These are phyloP conservation scores for Parasarocladium wereldwijsianum DNA, from an alignment of 2,329 filamentous ascomycete genomes.

Conservation along the genomic window DNA sequence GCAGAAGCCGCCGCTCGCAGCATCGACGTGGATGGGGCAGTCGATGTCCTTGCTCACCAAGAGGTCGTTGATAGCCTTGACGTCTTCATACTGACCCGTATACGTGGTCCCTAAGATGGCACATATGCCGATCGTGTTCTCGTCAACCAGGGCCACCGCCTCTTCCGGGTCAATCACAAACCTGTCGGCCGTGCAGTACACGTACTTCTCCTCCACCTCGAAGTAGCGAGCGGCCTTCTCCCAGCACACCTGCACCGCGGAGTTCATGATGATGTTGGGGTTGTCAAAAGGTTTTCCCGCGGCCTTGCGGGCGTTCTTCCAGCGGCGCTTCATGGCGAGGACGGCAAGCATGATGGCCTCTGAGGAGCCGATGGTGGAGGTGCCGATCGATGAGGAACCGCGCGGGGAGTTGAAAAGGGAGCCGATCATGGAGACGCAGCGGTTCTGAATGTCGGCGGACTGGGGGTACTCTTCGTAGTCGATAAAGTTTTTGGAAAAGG, in stretches of 20 bases:
- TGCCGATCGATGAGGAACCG: constrained; percentile 57
- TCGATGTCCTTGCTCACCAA: constrained; percentile 62
- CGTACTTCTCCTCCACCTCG: constrained; percentile 79
- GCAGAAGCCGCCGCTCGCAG: constrained; percentile 83
- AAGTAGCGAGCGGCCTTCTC: constrained; percentile 85
- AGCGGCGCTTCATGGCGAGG: constrained; percentile 88
- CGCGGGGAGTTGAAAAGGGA: constrained; percentile 72
- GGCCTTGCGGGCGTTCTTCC: constrained; percentile 74
- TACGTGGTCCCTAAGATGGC: constrained; percentile 86
- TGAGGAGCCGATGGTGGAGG: constrained; percentile 76
- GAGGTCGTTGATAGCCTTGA: constrained; percentile 82
- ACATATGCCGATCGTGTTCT: constrained; percentile 80
- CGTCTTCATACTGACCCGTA: constrained; percentile 90
- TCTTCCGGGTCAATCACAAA: constrained; percentile 50
- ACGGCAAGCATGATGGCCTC: constrained; percentile 76
- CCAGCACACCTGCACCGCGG: constrained; percentile 94
- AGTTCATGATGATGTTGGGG: constrained; percentile 92
- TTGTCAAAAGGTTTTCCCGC: constrained; percentile 66
- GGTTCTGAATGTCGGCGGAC: constrained; percentile 76
- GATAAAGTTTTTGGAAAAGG: constrained; percentile 91
- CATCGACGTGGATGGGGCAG: constrained; percentile 84
- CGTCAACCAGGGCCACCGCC: constrained; percentile 45
- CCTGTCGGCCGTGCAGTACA: constrained; percentile 46
- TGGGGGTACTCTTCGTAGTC: constrained; percentile 78
- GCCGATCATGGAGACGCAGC: constrained; percentile 83